These are phyloP conservation scores for Veloboletus limbatus DNA, from an alignment of 1,284 basidiomycete species.

Conservation along the genomic window DNA sequence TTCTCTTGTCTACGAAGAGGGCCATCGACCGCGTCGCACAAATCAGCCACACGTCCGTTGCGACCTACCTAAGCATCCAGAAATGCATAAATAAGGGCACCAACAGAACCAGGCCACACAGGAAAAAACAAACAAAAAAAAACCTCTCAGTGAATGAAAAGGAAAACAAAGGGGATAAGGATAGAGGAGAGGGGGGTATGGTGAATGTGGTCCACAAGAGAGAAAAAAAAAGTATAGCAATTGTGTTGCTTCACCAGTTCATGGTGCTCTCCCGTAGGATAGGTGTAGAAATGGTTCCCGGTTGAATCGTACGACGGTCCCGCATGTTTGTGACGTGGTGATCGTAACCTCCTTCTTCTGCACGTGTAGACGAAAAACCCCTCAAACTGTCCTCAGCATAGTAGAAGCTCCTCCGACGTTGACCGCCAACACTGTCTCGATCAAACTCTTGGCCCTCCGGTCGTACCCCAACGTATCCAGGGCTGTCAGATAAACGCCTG, in stretches of 20 bases:
- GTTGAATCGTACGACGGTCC: conserved; percentile 50
- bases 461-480: conserved; percentile 35
- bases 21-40: background rate
- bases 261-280: conserved; percentile 68
- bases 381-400: conserved; percentile 78
- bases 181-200: conserved; percentile 19
- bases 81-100: conserved; percentile 25
- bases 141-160: conserved; percentile 2
- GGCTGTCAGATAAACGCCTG: conserved; percentile 56
- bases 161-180: conserved; percentile 10
- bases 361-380: conserved; percentile 42
- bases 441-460: conserved; percentile 68
- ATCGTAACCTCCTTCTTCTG: conserved; percentile 30
- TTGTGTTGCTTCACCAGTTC: conserved; percentile 59
- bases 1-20: background rate
- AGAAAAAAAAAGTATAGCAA: background rate
- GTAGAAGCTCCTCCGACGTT: conserved; percentile 74
- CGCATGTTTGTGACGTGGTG: conserved; percentile 37
- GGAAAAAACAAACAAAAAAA: conserved; percentile 9
- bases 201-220: conserved; percentile 7
- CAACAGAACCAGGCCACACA: conserved; percentile 19
- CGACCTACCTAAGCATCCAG: conserved; percentile 22
- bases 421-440: conserved; percentile 67
- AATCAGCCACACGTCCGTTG: conserved; percentile 9
- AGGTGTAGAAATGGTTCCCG: conserved; percentile 60